Base-by-base conservation (phyloP, 1,284 basidiomycete genomes). In the Apiotrichum akiyoshidainum region DNA sequence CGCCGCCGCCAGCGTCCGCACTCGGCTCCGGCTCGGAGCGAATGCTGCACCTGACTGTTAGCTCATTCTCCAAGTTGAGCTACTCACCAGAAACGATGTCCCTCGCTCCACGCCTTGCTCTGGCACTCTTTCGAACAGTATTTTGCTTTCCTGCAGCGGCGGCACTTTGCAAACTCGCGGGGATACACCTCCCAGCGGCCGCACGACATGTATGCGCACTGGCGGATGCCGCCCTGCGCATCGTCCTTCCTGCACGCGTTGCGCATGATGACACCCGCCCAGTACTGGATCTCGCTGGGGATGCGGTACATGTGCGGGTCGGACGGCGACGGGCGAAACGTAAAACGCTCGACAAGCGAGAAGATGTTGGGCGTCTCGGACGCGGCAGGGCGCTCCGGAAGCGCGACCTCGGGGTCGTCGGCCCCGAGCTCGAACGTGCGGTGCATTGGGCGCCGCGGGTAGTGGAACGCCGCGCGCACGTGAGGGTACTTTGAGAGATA, bases 181-280 rank as follows among this genome's bases (percentile, higher is more conserved):
- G 95, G 91, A 68, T 86, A 92, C 22, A 83, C 81, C 77, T 99
- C 95, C 96, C 95, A 98, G 67, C 86, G 85, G 0, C 95, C 95
- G 70, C 96, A 99, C 49, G 89, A 83, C 92, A 96, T 98, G 75
- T 97, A 96, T 6, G 96, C 96, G 81, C 95, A 99, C 76, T 98
- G 96, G 59, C 95, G 81, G 64, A 98, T 94, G 5, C 96, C 96
- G 60, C 92, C 92, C 46, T 89, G 81, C 50, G 82, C 85, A 62
- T 97, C 94, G 72, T 99, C 95, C 81, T 99, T 99, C 73, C 95
- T 83, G 79, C 95, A 99, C 9, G 96, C 95, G 74, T 99, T 99
- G 54, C 96, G 85, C 95, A 99, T 99, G 71, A 98, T 97, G 14
- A 98, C 95, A 5, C 94, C 93, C 0, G 95, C 95, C 96, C 95